Evolutionary conservation across 2,329 filamentous ascomycete species (phyloP).

Genomic region (Monilinia fructigena): DNA sequence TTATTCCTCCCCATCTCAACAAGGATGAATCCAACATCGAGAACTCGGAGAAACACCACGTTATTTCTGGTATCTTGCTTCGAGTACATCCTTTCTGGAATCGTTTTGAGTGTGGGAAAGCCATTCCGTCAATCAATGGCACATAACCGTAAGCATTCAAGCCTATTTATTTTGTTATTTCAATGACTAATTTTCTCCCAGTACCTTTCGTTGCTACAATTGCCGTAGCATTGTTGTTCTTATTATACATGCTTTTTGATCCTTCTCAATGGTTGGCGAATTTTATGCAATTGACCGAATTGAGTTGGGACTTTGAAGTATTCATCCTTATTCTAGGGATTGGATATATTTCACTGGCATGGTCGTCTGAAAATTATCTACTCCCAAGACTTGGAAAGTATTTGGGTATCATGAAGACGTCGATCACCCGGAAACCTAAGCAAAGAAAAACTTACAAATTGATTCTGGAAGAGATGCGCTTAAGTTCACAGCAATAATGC

Average conservation of each 20-base stretch:
- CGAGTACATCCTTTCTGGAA: conserved; percentile 87
- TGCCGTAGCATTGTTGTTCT: conserved; percentile 62
- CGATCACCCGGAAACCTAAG: conserved; percentile 63
- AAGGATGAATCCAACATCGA: conserved; percentile 78
- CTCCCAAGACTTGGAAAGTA: conserved; percentile 67
- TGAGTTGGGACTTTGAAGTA: conserved; percentile 69
- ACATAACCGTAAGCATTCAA: conserved; percentile 66
- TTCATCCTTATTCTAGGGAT: conserved; percentile 70
- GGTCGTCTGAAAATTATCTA: conserved; percentile 67
- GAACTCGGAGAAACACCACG: conserved; percentile 93
- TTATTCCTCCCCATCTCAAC: conserved; percentile 74
- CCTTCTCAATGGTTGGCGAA: conserved; percentile 67
- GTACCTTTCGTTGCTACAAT: conserved; percentile 85
- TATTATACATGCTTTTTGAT: conserved; percentile 75
- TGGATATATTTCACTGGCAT: conserved; percentile 67
- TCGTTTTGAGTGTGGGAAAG: conserved; percentile 86
- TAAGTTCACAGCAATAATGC: conserved; percentile 28
- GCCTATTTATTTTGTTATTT: background rate
- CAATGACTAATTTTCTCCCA: conserved; percentile 41
- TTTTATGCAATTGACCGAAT: conserved; percentile 82
- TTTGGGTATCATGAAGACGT: conserved; percentile 61
- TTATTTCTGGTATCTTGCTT: conserved; percentile 90
- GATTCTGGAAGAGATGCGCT: conserved; percentile 65
- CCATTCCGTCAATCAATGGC: conserved; percentile 81
- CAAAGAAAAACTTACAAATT: conserved; percentile 86